Percentiles rank a stretch among this genome's conserved stretches.
Evolutionary conservation across 192 early-diverging fungal species (phyloP).

Genomic region (Diversispora epigaea): DNA sequence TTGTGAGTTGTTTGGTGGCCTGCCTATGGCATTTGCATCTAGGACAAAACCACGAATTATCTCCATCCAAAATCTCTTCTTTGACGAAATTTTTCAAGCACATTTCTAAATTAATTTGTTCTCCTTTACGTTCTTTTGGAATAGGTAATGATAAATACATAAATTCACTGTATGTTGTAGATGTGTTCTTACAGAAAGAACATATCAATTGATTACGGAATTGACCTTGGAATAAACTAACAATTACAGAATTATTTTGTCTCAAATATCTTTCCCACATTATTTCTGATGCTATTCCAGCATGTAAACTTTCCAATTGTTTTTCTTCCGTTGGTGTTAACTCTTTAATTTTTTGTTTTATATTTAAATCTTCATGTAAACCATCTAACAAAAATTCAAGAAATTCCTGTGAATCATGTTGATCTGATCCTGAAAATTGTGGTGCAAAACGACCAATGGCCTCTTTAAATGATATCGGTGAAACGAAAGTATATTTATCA

Average conservation of each 20-base stretch:
- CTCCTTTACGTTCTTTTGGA: constrained; percentile 53
- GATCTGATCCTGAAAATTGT: constrained; percentile 85
- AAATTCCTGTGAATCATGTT: constrained; percentile 98
- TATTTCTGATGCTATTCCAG: constrained; percentile 55
- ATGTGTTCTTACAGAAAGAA: constrained; percentile 68
- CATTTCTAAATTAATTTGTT: constrained; percentile 67
- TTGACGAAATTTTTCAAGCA: constrained; percentile 87
- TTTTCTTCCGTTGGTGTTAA: constrained; percentile 44
- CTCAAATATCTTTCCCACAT: constrained; percentile 76
- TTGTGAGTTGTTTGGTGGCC: constrained; percentile 73
- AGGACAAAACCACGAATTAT: constrained; percentile 91
- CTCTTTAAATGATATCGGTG: constrained; percentile 76
- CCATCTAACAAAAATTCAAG: constrained; percentile 84
- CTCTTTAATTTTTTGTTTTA: constrained; percentile 40
- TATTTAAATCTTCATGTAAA: constrained; percentile 90
- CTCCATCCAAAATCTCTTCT: constrained; percentile 83
- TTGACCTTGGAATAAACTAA: constrained; percentile 89
- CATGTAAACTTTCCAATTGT: constrained; percentile 61
- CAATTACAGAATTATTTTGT: constrained; percentile 80
- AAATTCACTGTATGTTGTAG: constrained; percentile 87
- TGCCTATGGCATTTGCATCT: constrained; percentile 70
- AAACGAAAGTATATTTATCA: constrained; percentile 71
- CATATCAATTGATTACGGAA: constrained; percentile 68
- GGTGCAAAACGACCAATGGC: constrained; percentile 72
- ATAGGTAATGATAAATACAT: constrained; percentile 92